Percentiles rank a stretch among this genome's conserved stretches.
Evolutionary conservation across 106 monocot genomes (phyloP).

Genomic region (Narthecium ossifragum): DNA sequence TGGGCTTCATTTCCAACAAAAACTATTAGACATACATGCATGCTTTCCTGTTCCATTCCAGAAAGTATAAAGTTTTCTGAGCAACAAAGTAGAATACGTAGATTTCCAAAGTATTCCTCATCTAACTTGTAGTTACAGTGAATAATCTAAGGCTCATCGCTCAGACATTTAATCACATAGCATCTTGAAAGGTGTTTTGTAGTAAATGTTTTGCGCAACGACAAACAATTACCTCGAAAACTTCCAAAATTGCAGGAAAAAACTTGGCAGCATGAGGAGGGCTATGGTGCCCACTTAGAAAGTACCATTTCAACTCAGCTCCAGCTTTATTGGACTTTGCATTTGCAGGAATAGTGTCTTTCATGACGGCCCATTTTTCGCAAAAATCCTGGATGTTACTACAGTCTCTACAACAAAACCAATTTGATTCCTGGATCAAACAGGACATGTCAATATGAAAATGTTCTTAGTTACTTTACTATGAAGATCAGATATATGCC

Average conservation of each 20-base stretch:
- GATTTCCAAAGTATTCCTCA: background rate
- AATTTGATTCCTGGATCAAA: conserved; percentile 7
- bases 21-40: too few species aligned
- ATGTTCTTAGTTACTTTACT: background rate
- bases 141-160: background rate
- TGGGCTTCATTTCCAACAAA: too few species aligned
- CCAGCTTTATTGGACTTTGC: conserved; percentile 2
- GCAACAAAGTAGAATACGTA: background rate
- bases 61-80: too few species aligned
- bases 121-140: background rate
- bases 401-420: conserved; percentile 66
- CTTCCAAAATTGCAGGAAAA: conserved; percentile 41
- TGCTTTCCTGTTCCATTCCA: background rate
- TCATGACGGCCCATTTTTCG: conserved; percentile 11
- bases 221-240: background rate
- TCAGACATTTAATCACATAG: background rate
- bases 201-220: too few species aligned
- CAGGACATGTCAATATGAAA: background rate
- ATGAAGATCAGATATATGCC: background rate
- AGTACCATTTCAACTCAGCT: conserved; percentile 32
- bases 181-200: too few species aligned
- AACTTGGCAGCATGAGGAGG: conserved; percentile 22
- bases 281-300: conserved; percentile 43
- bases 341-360: conserved; percentile 7
- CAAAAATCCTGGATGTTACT: conserved; percentile 17